Base-by-base conservation (phyloP, 2,329 filamentous ascomycete species). In the Didymella glomerata region DNA sequence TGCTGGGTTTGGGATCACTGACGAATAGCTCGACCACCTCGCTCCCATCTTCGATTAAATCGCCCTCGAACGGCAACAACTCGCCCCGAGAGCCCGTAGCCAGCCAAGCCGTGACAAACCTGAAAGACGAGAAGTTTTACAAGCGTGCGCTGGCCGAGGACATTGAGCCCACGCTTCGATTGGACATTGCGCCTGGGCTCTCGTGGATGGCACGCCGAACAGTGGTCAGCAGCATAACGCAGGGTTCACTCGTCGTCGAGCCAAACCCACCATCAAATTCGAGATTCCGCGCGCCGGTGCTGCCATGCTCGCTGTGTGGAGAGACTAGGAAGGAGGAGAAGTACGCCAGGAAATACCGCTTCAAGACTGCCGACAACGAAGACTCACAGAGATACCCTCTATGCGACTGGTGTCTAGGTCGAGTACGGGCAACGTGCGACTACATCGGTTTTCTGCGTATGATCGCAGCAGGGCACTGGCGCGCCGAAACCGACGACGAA, bases 81-180 rank as follows among this genome's bases (percentile, higher is more conserved):
- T 79, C 64, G 53, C 75, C 69, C n/a, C 76, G 70, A 36, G 76
- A 77, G 25, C 67, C 69, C 20, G 54, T 65, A n/a, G 54, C 60
- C 25, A 61, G 62, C 20, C 54, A 62, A 20, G 60, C 60, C 1
- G 70, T 86, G 32, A 87, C 86, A 3, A 87, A 88, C 4, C 80
- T 99, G 40, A 96, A 95, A 72, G 95, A 98, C 56, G 92, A 90
- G 27, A 92, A 90, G 65, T 99, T 98, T 74, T 99, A 94, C 81
- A 98, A 98, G 80, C 88, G 95, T 46, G 89, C 88, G 6, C 78
- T 98, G 25, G 84, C 87, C 20, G 95, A 99, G 76, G 95, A 99
- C 72, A 92, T 99, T 56, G 95, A 99, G 74, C 95, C 95, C 0
- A 97, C 95, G 0, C 81, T 99, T 10, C 88, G 95, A 41, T 85